A percentile compares a stretch with the other conserved stretches of the same genome.
Conservation (phyloP, 306 rosid genomes). For the Dryas drummondii region DNA sequence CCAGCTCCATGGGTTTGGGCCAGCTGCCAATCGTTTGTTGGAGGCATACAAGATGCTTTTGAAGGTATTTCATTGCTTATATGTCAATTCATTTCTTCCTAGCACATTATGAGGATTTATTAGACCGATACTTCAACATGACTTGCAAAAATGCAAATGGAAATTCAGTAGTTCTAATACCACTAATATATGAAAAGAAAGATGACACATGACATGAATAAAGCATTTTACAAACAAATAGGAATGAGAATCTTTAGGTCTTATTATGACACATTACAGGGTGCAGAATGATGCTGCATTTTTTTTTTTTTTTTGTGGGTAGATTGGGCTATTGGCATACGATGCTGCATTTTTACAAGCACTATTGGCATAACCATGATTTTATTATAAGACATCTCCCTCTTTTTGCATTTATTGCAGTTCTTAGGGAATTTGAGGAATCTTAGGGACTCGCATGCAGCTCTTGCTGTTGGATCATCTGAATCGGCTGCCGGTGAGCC, state of each 20-base stretch:
- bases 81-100: neutral
- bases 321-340: neutral
- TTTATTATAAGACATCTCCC: neutral
- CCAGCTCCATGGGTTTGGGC: conserved; percentile 97
- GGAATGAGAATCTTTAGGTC: neutral
- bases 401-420: conserved; percentile 36
- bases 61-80: conserved; percentile 51
- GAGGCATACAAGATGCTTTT: conserved; percentile 96
- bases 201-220: neutral
- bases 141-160: neutral
- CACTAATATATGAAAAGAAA: too few species aligned
- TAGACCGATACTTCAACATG: neutral
- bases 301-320: too few species aligned
- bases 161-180: neutral
- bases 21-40: conserved; percentile 92
- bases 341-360: neutral
- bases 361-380: neutral
- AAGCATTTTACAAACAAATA: neutral
- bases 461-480: conserved; percentile 82
- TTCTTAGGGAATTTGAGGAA: conserved; percentile 83
- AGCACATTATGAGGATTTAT: neutral
- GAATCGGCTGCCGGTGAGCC: conserved; percentile 82
- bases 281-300: neutral
- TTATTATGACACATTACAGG: neutral
- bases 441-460: conserved; percentile 89